Percentiles rank a stretch among this genome's conserved stretches.
Evolutionary conservation across 306 rosid genomes (phyloP).

Genomic region (Chamaecrista fasciculata): DNA sequence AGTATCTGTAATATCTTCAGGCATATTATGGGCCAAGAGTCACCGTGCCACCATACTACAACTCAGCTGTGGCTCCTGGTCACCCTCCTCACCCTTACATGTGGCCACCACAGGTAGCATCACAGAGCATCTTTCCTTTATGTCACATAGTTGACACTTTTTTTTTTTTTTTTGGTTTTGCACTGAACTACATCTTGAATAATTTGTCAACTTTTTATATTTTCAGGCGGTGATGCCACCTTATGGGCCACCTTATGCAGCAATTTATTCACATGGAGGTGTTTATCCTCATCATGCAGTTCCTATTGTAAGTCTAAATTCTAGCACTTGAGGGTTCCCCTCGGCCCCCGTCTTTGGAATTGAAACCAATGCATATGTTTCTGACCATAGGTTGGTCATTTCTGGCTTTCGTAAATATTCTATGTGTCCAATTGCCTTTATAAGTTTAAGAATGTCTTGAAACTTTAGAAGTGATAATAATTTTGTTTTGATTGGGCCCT

Average conservation of each 20-base stretch:
- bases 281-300: constrained; percentile 76
- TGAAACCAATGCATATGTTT: not conserved
- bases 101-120: constrained; percentile 95
- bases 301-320: constrained; percentile 61
- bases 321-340: not conserved
- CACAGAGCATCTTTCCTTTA: constrained; percentile 19
- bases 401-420: not conserved
- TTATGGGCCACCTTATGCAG: constrained; percentile 83
- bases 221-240: constrained; percentile 90
- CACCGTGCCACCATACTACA: constrained; percentile 77
- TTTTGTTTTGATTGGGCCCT: not conserved
- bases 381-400: constrained; percentile 13
- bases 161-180: not conserved
- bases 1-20: constrained; percentile 43
- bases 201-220: constrained; percentile 23
- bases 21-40: constrained; percentile 95
- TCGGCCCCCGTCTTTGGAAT: not conserved
- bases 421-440: not conserved
- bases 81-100: constrained; percentile 91
- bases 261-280: constrained; percentile 83
- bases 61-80: constrained; percentile 67
- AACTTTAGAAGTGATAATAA: not conserved
- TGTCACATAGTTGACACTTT: constrained; percentile 16
- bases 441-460: not conserved
- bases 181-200: constrained; percentile 19